Percentiles rank a stretch among this genome's conserved stretches.
These are phyloP conservation scores for Ophiosphaerella herpotricha DNA, from an alignment of 2,329 filamentous ascomycete species.

Conservation along the genomic window DNA sequence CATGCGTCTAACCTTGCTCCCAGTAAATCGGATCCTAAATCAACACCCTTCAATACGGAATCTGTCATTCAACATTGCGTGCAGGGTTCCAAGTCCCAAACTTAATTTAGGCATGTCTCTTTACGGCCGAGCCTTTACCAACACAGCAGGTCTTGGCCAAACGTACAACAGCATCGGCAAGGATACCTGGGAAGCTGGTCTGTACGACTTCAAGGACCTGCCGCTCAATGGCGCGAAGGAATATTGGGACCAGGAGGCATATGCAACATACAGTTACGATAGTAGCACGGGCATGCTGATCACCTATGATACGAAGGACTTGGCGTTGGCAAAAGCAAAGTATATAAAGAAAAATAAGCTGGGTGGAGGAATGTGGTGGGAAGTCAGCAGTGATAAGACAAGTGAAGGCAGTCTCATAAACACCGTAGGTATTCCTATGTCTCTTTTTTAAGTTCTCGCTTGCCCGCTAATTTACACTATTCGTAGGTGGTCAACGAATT, in stretches of 20 bases:
- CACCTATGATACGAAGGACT: constrained; percentile 71
- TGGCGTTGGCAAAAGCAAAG: constrained; percentile 70
- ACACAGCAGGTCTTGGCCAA: constrained; percentile 74
- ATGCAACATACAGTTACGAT: constrained; percentile 81
- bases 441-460: constrained; percentile 3
- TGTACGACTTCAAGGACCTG: constrained; percentile 87
- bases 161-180: constrained; percentile 73
- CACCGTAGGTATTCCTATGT: constrained; percentile 34
- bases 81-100: constrained; percentile 67
- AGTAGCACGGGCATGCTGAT: constrained; percentile 67
- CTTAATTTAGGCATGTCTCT: constrained; percentile 90
- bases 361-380: constrained; percentile 97
- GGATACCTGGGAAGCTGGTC: constrained; percentile 76
- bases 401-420: constrained; percentile 64
- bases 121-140: constrained; percentile 83
- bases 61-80: constrained; percentile 74
- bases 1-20: constrained; percentile 82
- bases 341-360: constrained; percentile 71
- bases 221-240: constrained; percentile 71
- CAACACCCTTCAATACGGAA: constrained; percentile 79
- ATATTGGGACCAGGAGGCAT: constrained; percentile 63
- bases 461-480: constrained; percentile 1
- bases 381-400: constrained; percentile 78
- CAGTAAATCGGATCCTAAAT: constrained; percentile 59
- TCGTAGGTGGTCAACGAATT: constrained; percentile 45